Conservation (phyloP, 2,329 filamentous ascomycete species). For the Sclerotinia subarctica region DNA sequence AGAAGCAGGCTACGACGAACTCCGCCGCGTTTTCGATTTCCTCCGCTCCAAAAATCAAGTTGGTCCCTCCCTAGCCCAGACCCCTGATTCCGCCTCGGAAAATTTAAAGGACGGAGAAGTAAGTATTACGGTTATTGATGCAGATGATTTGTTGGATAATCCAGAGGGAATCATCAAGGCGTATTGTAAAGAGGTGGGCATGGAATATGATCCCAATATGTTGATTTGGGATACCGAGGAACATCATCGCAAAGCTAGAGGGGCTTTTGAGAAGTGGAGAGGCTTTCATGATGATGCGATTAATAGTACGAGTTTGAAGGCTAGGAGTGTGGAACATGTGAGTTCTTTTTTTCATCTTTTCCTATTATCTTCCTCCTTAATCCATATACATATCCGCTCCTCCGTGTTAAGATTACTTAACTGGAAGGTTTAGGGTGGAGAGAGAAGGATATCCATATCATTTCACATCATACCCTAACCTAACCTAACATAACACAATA, state of each 20-base stretch:
- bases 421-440: neutral
- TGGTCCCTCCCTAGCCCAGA: slow-evolving; percentile 60
- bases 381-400: too few relatives aligned
- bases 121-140: slow-evolving; percentile 83
- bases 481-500: too few relatives aligned
- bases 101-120: slow-evolving; percentile 41
- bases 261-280: slow-evolving; percentile 92
- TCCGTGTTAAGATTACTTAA: neutral
- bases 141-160: slow-evolving; percentile 87
- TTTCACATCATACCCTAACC: too few relatives aligned
- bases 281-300: slow-evolving; percentile 97
- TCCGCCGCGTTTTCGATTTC: slow-evolving; percentile 84
- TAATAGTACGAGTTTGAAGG: slow-evolving; percentile 71
- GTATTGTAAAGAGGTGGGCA: slow-evolving; percentile 78
- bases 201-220: slow-evolving; percentile 76
- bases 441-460: too few relatives aligned
- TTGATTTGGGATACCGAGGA: slow-evolving; percentile 78
- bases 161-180: slow-evolving; percentile 71
- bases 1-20: slow-evolving; percentile 88
- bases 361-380: neutral
- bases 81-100: slow-evolving; percentile 25
- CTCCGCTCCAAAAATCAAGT: slow-evolving; percentile 66
- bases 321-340: slow-evolving; percentile 62
- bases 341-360: slow-evolving; percentile 34
- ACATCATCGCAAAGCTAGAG: slow-evolving; percentile 63